These are phyloP conservation scores for Lepiota subincarnata DNA, from an alignment of 768 basidiomycete species.

Conservation along the genomic window DNA sequence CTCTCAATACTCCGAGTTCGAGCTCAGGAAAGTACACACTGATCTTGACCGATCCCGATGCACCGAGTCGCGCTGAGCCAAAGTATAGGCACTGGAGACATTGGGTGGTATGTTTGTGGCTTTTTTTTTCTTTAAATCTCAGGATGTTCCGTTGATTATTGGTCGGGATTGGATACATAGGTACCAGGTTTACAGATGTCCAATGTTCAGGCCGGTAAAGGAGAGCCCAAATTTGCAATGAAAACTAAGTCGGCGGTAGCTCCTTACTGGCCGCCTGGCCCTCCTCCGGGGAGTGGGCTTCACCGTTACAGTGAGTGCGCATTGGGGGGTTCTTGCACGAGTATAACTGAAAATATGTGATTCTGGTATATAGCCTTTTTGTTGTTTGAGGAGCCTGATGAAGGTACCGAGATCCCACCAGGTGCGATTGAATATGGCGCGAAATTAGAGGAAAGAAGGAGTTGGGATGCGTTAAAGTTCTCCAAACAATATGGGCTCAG, in stretches of 20 bases:
- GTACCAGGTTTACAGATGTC: constrained; percentile 34
- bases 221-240: constrained; percentile 30
- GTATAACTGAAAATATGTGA: not conserved
- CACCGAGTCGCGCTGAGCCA: constrained; percentile 46
- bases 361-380: constrained; percentile 40
- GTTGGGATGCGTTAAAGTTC: constrained; percentile 55
- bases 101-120: constrained; percentile 44
- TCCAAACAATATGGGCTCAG: constrained; percentile 47
- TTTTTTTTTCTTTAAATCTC: not conserved
- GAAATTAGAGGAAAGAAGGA: constrained; percentile 40
- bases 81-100: constrained; percentile 52
- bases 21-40: constrained; percentile 43
- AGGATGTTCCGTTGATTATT: not conserved
- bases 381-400: constrained; percentile 54
- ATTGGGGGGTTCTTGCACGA: not conserved
- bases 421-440: constrained; percentile 43
- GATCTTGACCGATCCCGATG: constrained; percentile 58
- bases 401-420: constrained; percentile 35
- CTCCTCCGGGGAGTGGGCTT: constrained; percentile 46
- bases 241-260: constrained; percentile 46
- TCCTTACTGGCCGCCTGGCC: constrained; percentile 54
- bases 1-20: constrained; percentile 21
- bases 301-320: constrained; percentile 55
- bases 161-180: constrained; percentile 15
- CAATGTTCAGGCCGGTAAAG: constrained; percentile 18